phyloP scores from a whole-genome alignment of 169 alveolate genomes.

The Plasmodium cynomolgi region DNA sequence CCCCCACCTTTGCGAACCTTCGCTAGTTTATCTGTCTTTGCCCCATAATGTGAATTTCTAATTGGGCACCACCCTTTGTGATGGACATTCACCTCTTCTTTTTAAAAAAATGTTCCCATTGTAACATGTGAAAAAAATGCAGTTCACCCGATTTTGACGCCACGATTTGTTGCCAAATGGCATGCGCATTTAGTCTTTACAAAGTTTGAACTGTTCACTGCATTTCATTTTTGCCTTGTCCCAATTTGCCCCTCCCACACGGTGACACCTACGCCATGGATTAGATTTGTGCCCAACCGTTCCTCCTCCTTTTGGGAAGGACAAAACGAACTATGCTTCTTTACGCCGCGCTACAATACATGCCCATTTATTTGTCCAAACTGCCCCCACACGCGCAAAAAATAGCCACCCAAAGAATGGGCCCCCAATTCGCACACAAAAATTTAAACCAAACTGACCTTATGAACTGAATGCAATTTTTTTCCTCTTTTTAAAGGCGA shows the following conservation, averaged over 20 bases:
- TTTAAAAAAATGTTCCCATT: neutral
- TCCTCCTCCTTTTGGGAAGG: neutral
- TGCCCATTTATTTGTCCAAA: neutral
- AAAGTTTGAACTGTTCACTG: neutral
- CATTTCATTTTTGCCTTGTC: neutral
- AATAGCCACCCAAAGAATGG: neutral
- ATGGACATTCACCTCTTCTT: neutral
- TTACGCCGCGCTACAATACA: neutral
- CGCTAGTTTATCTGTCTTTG: neutral
- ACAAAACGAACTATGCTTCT: neutral
- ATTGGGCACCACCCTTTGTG: neutral
- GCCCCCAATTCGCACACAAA: neutral
- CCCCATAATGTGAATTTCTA: neutral
- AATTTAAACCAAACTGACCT: neutral
- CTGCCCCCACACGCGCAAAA: neutral
- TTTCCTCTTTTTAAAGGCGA: constrained; percentile 76
- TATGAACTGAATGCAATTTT: neutral
- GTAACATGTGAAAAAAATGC: neutral
- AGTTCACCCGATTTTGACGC: neutral
- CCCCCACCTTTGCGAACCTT: neutral
- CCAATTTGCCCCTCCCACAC: neutral
- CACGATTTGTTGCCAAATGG: neutral
- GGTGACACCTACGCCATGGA: neutral
- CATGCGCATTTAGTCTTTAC: neutral
- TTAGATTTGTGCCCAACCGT: neutral